Conservation (phyloP, 2,329 filamentous ascomycete species). For the Claviceps africana region DNA sequence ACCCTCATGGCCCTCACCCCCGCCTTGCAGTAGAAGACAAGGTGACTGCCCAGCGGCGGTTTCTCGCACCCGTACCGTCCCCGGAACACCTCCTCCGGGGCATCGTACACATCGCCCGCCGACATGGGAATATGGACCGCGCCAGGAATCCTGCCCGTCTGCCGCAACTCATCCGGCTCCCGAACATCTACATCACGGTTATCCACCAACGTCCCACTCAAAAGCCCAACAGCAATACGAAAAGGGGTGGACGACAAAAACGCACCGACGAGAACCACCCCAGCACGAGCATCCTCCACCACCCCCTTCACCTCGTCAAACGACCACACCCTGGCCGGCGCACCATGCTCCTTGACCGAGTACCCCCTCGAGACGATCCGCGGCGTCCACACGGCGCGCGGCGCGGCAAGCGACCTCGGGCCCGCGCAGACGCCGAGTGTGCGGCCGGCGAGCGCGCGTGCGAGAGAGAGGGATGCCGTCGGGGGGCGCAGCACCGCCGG, state of each 20-base stretch:
- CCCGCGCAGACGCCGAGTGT: too few relatives aligned
- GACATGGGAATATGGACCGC: conserved; percentile 72
- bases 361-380: too few relatives aligned
- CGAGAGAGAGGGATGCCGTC: not conserved
- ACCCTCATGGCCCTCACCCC: conserved; percentile 72
- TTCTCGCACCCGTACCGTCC: conserved; percentile 68
- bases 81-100: conserved; percentile 65
- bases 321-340: conserved; percentile 26
- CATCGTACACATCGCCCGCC: conserved; percentile 62
- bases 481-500: not conserved
- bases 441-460: too few relatives aligned
- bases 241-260: not conserved
- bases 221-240: not conserved
- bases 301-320: conserved; percentile 36
- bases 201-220: too few relatives aligned
- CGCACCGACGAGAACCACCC: conserved; percentile 30
- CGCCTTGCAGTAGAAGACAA: conserved; percentile 89
- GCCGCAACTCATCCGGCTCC: conserved; percentile 52
- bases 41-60: conserved; percentile 37
- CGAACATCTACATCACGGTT: conserved; percentile 50
- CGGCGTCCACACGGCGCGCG: too few relatives aligned
- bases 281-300: conserved; percentile 11
- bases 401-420: too few relatives aligned
- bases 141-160: conserved; percentile 60
- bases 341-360: not conserved